Evolutionary conservation across 495 filamentous ascomycete genomes (phyloP), one percentile per base, ranked within the genome.

Genomic region (Podospora anserina): DNA sequence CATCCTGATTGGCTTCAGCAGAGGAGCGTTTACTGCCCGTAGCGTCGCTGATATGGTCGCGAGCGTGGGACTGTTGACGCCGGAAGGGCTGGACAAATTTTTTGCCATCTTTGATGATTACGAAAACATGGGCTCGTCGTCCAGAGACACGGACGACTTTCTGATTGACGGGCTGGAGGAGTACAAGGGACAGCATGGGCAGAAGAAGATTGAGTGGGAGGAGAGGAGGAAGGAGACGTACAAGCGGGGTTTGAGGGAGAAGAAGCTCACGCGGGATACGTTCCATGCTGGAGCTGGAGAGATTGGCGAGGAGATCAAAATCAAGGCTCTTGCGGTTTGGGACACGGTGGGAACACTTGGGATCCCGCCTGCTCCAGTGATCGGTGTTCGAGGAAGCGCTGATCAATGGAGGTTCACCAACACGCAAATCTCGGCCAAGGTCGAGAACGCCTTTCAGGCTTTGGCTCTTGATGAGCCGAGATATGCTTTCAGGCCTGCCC

Each of bases 361-460:
- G 0, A 73, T 78, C 6, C 79, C 78, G 1, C 76, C 76, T 2
- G 74, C 78, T 18, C 73, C 76, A 15, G 68, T 79, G 1, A 71
- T 80, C 56, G 77, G 78, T n/a, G 60, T 78, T 4, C 67, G 76
- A 1, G 75, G 75, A 2, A 75, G 72, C 3, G 76, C 77, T 16
- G 74, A 76, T 28, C 72, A 78, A 72, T 79, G 77, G 77, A 58
- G 70, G 9, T 89, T 89, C 75, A 84, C 86, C 75, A 85, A 88
- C 75, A 88, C 86, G 15, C 79, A 83, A 53, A 76, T 89, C 2
- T 80, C 81, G 13, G 78, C 83, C 66, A 77, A 78, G 69, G 84
- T 91, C 4, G 84, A 90, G 68, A 83, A 90, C 71, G 90, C 89
- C 4, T 91, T 91, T 71, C 90, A 92, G 73, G 89, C 89, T 16